These are phyloP conservation scores for Detonula confervacea DNA, from an alignment of 352 stramenopile species.

Conservation along the genomic window DNA sequence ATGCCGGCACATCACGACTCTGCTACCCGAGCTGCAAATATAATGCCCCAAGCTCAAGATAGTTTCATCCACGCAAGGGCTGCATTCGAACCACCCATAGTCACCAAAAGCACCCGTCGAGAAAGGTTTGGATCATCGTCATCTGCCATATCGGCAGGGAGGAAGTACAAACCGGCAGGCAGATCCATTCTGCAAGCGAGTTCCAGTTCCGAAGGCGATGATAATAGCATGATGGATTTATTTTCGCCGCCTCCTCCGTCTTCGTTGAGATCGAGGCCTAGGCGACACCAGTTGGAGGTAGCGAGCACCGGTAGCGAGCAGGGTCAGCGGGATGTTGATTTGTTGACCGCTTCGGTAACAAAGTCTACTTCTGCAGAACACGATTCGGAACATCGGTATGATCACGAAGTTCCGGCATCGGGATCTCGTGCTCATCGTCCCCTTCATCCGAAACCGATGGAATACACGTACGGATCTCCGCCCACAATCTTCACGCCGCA, in stretches of 20 bases:
- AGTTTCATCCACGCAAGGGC: background rate
- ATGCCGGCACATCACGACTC: too few relatives aligned
- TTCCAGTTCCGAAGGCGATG: conserved; percentile 8
- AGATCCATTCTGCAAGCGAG: background rate
- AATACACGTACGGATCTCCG: background rate
- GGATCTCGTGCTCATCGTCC: too few relatives aligned
- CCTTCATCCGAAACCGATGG: too few relatives aligned
- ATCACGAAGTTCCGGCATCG: too few relatives aligned
- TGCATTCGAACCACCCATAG: conserved; percentile 17
- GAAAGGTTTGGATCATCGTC: conserved; percentile 28
- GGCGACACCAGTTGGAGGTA: too few relatives aligned
- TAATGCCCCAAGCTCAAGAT: background rate
- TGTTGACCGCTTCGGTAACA: too few relatives aligned
- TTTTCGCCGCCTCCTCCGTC: conserved; percentile 32
- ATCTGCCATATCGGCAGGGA: background rate
- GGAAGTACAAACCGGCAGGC: background rate
- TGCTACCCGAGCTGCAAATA: background rate
- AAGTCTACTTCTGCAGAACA: too few relatives aligned
- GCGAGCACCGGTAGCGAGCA: too few relatives aligned
- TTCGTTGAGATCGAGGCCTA: conserved; percentile 1
- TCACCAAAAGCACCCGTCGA: conserved; percentile 36
- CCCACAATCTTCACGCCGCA: conserved; percentile 34
- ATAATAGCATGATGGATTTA: conserved; percentile 25
- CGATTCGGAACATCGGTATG: too few relatives aligned
- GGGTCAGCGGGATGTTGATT: too few relatives aligned